Base-by-base conservation (phyloP, 129 eudicot species). In the Helianthus annuus region DNA sequence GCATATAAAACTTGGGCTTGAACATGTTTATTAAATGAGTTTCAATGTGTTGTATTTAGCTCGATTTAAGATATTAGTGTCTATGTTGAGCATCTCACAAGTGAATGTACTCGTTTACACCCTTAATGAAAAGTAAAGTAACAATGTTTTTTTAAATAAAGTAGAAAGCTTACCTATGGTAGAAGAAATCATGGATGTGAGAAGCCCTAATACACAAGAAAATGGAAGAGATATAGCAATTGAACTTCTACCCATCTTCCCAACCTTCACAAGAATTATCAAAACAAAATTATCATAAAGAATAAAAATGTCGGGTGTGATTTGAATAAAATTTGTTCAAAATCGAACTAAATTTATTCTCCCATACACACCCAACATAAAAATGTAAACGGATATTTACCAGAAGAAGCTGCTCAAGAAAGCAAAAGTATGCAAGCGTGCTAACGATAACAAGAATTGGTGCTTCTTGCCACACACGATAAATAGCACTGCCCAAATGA, bases 391-490 rank as follows among this genome's bases (percentile, higher is more conserved):
- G 34, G 64, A 54, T 44, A 34, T 64, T 78, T 83, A 94, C 99
- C 97, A 94, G 80, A 71, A 90, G 91, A 71, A 90, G 91, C 68
- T 94, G 96, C 89, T 90, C 99, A 80, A 94, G 80, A 71, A 90
- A 94, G 84, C 97, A 88, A 67, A 94, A 94, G 85, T 94, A 94
- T 53, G 97, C 96, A 27, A 94, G 90, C 85, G 85, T 84, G 86
- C 97, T 94, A 87, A 94, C 93, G 73, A 94, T 78, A 70, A 90
- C 88, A 74, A 94, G 99, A 70, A 94, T 75, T 10, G 97, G 99
- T 45, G 85, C 85, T 81, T 94, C 99, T 81, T 90, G 85, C 96
- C 98, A 94, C 72, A 90, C 88, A 85, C 96, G 83, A 86, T 72
- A 78, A 53, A 82, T 71, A 10, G 71, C 77, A 78, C 82, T 78